Evolutionary conservation across 495 filamentous ascomycete species (phyloP).

Genomic region (Choiromyces venosus): DNA sequence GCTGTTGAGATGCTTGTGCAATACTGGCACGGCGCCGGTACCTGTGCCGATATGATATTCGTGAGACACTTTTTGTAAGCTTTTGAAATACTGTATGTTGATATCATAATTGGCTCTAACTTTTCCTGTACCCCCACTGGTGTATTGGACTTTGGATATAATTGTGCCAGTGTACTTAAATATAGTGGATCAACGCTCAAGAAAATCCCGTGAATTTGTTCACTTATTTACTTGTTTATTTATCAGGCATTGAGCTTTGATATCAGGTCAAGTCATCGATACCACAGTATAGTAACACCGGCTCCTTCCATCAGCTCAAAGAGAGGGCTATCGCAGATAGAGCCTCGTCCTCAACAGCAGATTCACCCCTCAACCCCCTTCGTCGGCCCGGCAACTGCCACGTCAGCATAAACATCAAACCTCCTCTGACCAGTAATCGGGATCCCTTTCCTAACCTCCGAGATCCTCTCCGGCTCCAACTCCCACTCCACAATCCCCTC

Average conservation of each 20-base stretch:
- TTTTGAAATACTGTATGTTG: not conserved
- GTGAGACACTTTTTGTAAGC: not conserved
- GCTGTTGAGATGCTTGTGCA: no score
- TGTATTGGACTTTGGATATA: not conserved
- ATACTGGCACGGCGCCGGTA: not conserved
- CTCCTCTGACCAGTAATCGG: conserved; percentile 78
- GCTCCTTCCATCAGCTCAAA: not conserved
- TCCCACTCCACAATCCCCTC: conserved; percentile 66
- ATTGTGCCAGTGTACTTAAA: not conserved
- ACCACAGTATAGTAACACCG: not conserved
- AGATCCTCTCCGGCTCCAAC: conserved; percentile 63
- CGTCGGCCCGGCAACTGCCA: conserved; percentile 51
- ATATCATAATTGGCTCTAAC: not conserved
- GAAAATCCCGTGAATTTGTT: not conserved
- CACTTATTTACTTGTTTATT: not conserved
- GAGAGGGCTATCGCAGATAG: not conserved
- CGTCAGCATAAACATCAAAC: conserved; percentile 94
- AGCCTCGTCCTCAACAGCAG: not conserved
- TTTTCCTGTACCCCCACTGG: not conserved
- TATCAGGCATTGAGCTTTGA: not conserved
- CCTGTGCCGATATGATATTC: not conserved
- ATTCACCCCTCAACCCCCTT: conserved; percentile 4
- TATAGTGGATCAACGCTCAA: not conserved
- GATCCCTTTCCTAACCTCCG: conserved; percentile 73
- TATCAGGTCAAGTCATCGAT: not conserved